Evolutionary conservation across 2,329 filamentous ascomycete genomes (phyloP).

Genomic region (Fusarium anguioides): DNA sequence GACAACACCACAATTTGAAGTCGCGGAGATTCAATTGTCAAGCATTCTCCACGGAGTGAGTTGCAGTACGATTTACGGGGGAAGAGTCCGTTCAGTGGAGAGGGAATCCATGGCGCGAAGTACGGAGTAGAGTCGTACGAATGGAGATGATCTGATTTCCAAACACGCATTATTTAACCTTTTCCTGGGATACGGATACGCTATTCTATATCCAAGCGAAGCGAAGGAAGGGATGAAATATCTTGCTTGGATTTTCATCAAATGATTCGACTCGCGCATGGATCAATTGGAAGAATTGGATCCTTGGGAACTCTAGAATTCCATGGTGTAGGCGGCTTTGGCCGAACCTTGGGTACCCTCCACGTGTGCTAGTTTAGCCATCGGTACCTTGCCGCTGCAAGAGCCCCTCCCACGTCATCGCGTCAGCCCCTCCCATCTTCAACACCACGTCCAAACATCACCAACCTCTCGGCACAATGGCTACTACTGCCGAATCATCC

Average conservation of each 20-base stretch:
- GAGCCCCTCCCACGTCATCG: constrained; percentile 36
- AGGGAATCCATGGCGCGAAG: not conserved
- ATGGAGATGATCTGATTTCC: constrained; percentile 24
- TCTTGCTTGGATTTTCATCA: not conserved
- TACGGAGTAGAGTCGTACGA: not conserved
- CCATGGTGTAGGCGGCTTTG: not conserved
- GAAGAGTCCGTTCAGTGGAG: not conserved
- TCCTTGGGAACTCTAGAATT: not conserved
- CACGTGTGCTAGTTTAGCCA: constrained; percentile 13
- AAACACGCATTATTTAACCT: constrained; percentile 2
- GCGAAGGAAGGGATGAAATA: too few relatives aligned
- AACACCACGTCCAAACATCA: constrained; percentile 24
- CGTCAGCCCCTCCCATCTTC: constrained; percentile 17
- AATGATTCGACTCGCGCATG: not conserved
- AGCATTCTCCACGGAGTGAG: constrained; percentile 13
- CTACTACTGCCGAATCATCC: constrained; percentile 38
- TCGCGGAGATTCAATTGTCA: constrained; percentile 5
- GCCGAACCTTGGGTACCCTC: too few relatives aligned
- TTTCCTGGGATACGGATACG: not conserved
- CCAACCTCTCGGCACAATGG: constrained; percentile 21
- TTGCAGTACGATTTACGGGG: not conserved
- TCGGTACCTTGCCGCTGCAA: not conserved
- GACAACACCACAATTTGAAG: constrained; percentile 17
- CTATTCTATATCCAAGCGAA: not conserved
- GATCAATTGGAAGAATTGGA: not conserved